Evolutionary conservation across 2,329 filamentous ascomycete species (phyloP).

Genomic region (Alternaria angustiovoidea): DNA sequence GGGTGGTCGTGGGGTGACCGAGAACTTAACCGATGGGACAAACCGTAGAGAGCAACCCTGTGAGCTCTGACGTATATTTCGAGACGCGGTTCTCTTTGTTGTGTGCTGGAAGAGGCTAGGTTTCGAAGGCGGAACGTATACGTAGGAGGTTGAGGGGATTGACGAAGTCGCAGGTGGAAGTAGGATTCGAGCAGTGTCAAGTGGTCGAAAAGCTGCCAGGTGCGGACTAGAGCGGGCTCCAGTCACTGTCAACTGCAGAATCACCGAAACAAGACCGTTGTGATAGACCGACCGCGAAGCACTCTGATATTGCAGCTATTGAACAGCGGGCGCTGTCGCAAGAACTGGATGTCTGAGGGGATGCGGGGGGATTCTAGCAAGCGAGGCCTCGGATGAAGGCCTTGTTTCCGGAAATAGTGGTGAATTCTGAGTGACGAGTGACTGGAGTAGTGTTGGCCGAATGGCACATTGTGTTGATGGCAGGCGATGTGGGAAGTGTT

Average conservation of each 20-base stretch:
- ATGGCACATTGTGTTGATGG: slow-evolving; percentile 48
- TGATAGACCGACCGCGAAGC: slow-evolving; percentile 47
- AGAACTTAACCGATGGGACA: slow-evolving; percentile 51
- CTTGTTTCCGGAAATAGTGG: slow-evolving; percentile 50
- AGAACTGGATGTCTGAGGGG: slow-evolving; percentile 46
- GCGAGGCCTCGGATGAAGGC: slow-evolving; percentile 49
- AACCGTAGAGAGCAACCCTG: slow-evolving; percentile 48
- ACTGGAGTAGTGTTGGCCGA: slow-evolving; percentile 50
- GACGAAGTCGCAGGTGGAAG: slow-evolving; percentile 43
- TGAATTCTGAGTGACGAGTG: slow-evolving; percentile 54
- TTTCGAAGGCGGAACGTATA: slow-evolving; percentile 24
- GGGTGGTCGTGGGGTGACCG: slow-evolving; percentile 52
- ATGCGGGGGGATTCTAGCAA: slow-evolving; percentile 47
- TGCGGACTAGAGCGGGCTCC: slow-evolving; percentile 48
- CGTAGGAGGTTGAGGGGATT: slow-evolving; percentile 34
- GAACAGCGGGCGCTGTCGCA: slow-evolving; percentile 46
- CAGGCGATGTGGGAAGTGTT: slow-evolving; percentile 38
- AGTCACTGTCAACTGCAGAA: slow-evolving; percentile 56
- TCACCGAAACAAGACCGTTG: slow-evolving; percentile 53
- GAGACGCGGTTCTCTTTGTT: slow-evolving; percentile 28
- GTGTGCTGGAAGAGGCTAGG: slow-evolving; percentile 25
- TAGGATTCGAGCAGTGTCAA: slow-evolving; percentile 41
- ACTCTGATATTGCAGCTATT: slow-evolving; percentile 48
- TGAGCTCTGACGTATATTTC: slow-evolving; percentile 47
- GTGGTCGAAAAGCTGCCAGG: slow-evolving; percentile 45